Evolutionary conservation across 495 filamentous ascomycete species (phyloP).

Genomic region (Arthonia radiata): DNA sequence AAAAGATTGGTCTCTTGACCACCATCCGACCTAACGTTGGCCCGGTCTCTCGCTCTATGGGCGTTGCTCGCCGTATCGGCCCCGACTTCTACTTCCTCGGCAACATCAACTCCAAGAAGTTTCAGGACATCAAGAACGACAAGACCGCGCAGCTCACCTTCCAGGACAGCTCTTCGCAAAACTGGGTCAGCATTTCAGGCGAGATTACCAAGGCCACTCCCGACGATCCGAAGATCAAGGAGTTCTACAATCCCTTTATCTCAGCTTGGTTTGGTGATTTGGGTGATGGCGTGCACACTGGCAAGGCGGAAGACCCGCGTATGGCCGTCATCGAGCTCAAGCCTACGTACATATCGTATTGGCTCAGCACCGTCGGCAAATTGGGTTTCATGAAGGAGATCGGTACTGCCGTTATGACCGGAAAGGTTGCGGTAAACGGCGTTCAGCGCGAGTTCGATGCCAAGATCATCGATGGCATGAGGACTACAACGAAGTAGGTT

Average conservation of each 20-base stretch:
- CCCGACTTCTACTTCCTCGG: conserved; percentile 22
- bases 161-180: conserved; percentile 15
- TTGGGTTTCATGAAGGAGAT: conserved; percentile 12
- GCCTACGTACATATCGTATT: conserved; percentile 13
- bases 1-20: conserved; percentile 12
- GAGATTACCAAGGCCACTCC: conserved; percentile 9
- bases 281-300: conserved; percentile 18
- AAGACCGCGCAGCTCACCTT: conserved; percentile 14
- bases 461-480: too few relatives aligned
- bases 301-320: conserved; percentile 15
- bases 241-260: conserved; percentile 12
- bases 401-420: conserved; percentile 7
- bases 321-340: conserved; percentile 17
- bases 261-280: conserved; percentile 22
- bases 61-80: conserved; percentile 16
- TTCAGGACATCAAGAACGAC: conserved; percentile 15
- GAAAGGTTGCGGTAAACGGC: conserved; percentile 11
- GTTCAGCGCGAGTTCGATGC: conserved; percentile 9
- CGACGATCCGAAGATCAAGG: conserved; percentile 18
- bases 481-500: too few relatives aligned
- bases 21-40: conserved; percentile 12
- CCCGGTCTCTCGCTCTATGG: conserved; percentile 19
- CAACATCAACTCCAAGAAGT: conserved; percentile 19
- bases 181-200: conserved; percentile 18
- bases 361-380: conserved; percentile 7